These are phyloP conservation scores for Nakataea oryzae DNA, from an alignment of 2,329 filamentous ascomycete genomes.

Conservation along the genomic window DNA sequence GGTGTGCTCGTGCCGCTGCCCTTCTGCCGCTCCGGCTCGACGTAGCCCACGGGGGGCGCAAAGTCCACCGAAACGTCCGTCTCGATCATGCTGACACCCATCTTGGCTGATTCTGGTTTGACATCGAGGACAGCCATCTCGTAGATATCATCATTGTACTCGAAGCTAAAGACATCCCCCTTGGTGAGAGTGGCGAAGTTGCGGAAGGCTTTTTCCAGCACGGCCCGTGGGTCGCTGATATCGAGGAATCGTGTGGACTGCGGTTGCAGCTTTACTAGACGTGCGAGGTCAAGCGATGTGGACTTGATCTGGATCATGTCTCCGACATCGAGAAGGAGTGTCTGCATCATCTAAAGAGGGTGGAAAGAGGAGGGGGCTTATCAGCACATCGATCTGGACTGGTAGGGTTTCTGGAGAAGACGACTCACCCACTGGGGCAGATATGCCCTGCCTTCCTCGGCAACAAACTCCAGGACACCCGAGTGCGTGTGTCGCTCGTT, in stretches of 20 bases:
- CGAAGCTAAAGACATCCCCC: constrained; percentile 90
- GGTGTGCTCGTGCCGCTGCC: constrained; percentile 81
- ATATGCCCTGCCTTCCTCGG: constrained; percentile 93
- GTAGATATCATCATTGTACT: constrained; percentile 91
- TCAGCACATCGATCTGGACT: not conserved
- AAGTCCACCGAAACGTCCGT: constrained; percentile 97
- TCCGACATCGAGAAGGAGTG: constrained; percentile 76
- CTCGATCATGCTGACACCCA: constrained; percentile 88
- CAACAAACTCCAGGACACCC: constrained; percentile 93
- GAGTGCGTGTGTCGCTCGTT: constrained; percentile 76
- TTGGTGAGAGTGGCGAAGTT: constrained; percentile 92
- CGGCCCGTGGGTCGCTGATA: constrained; percentile 93
- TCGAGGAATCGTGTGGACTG: constrained; percentile 91
- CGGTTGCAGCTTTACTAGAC: constrained; percentile 91
- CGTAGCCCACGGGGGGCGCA: constrained; percentile 85
- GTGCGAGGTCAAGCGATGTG: constrained; percentile 81
- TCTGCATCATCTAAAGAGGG: constrained; percentile 90
- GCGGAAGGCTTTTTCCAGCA: constrained; percentile 90
- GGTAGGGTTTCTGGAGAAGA: constrained; percentile 4
- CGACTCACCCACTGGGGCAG: constrained; percentile 77
- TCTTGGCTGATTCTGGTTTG: constrained; percentile 73
- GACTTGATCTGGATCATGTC: constrained; percentile 94
- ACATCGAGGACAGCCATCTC: constrained; percentile 90
- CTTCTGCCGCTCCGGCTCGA: constrained; percentile 61
- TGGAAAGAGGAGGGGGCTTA: not conserved